A percentile compares a stretch with the other conserved stretches of the same genome.
Evolutionary conservation across 139 green algal species (phyloP).

Genomic region (Diplosphaera chodatii): DNA sequence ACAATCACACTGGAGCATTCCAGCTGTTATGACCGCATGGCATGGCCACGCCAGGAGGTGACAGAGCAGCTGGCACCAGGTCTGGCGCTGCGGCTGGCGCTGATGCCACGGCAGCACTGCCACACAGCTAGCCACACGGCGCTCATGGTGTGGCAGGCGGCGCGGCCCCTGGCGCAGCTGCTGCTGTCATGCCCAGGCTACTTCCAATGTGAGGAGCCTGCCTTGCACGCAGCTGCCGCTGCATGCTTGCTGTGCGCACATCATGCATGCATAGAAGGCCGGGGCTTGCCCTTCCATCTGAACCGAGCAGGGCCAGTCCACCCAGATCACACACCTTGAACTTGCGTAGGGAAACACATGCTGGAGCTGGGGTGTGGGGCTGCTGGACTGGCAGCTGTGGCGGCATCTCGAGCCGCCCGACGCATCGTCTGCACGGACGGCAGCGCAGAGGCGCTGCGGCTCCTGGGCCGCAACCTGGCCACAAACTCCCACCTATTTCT

Average conservation of each 20-base stretch:
- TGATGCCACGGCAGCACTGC: constrained; percentile 8
- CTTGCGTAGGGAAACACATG: constrained; percentile 3
- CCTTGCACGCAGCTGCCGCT: not conserved
- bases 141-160: constrained; percentile 23
- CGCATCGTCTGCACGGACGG: constrained; percentile 24
- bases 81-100: not conserved
- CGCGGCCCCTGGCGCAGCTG: constrained; percentile 7
- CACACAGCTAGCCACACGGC: constrained; percentile 22
- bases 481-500: constrained; percentile 12
- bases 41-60: constrained; percentile 7
- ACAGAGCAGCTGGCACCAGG: not conserved
- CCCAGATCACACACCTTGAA: not conserved
- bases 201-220: not conserved
- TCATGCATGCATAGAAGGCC: no score
- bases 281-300: no score
- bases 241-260: no score
- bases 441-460: constrained; percentile 9
- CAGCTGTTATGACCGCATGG: no score
- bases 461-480: constrained; percentile 20
- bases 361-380: constrained; percentile 30
- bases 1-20: no score
- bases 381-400: constrained; percentile 17
- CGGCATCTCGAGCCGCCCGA: constrained; percentile 16
- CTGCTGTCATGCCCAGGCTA: constrained; percentile 7
- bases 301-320: no score